These are phyloP conservation scores for Fragilariopsis cylindrus DNA, from an alignment of 108 stramenopile genomes.

Conservation along the genomic window DNA sequence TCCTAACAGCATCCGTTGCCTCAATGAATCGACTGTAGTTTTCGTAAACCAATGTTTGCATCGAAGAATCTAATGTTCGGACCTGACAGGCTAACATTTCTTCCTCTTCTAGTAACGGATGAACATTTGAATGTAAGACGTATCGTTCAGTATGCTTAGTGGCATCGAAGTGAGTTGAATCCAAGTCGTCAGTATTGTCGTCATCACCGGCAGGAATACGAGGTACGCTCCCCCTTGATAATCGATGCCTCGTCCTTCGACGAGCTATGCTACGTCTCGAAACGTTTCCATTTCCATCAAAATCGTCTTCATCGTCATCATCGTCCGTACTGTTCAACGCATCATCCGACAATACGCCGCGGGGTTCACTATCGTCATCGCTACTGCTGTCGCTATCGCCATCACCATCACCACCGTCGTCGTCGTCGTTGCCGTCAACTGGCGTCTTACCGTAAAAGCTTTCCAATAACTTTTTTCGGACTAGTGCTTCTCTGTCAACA, in stretches of 20 bases:
- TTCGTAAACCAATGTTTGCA: constrained; percentile 99
- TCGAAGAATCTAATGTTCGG: constrained; percentile 88
- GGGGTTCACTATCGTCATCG: neutral
- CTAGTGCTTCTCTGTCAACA: constrained; percentile 75
- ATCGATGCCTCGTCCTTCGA: constrained; percentile 3
- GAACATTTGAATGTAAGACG: constrained; percentile 49
- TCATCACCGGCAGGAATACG: neutral
- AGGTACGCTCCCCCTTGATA: neutral
- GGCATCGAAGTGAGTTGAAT: constrained; percentile 74
- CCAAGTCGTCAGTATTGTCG: constrained; percentile 48
- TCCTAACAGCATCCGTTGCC: constrained; percentile 96
- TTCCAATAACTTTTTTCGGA: constrained; percentile 83
- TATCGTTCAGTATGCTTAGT: constrained; percentile 55
- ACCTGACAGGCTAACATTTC: constrained; percentile 76
- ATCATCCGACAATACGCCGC: neutral
- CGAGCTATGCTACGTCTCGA: neutral
- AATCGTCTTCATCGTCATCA: constrained; percentile 36
- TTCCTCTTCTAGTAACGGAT: constrained; percentile 68
- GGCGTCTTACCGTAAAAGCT: constrained; percentile 76
- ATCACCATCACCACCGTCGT: constrained; percentile 14
- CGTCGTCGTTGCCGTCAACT: constrained; percentile 23
- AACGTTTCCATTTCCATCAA: neutral
- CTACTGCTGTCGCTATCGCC: neutral
- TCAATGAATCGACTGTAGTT: constrained; percentile 99
- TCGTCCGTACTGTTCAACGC: constrained; percentile 24